phyloP scores from a whole-genome alignment of 208 protist species.

The Crithidia sp. region DNA sequence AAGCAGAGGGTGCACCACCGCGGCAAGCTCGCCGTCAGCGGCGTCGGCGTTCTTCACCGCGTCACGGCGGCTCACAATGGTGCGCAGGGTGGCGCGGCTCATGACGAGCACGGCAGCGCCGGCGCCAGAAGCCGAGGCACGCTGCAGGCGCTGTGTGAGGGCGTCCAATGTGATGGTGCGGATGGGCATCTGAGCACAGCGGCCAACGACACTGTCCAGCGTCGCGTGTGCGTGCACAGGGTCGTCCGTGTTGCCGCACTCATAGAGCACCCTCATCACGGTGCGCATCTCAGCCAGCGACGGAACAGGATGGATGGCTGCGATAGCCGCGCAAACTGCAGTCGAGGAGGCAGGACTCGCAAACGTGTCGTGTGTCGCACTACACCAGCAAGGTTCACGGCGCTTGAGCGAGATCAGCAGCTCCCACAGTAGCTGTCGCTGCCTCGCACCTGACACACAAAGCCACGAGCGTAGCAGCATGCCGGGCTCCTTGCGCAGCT shows the following conservation, averaged over 20 bases:
- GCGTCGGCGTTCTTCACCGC: neutral
- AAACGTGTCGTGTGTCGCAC: slow-evolving; percentile 6
- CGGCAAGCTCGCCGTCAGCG: neutral
- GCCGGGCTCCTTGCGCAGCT: neutral
- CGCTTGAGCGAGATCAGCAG: slow-evolving; percentile 26
- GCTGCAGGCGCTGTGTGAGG: slow-evolving; percentile 13
- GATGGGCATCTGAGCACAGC: slow-evolving; percentile 11
- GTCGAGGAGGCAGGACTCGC: slow-evolving; percentile 27
- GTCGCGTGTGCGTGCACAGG: slow-evolving; percentile 16
- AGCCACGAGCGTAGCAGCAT: slow-evolving; percentile 18
- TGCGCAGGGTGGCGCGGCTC: slow-evolving; percentile 18
- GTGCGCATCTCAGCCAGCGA: slow-evolving; percentile 8
- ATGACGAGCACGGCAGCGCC: slow-evolving; percentile 22
- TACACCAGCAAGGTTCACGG: slow-evolving; percentile 16
- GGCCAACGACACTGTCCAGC: slow-evolving; percentile 24
- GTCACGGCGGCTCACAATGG: slow-evolving; percentile 5
- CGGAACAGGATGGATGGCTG: neutral
- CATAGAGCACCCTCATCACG: slow-evolving; percentile 23
- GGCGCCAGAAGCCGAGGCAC: neutral
- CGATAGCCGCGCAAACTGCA: neutral
- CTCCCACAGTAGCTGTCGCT: slow-evolving; percentile 28
- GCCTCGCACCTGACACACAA: slow-evolving; percentile 4
- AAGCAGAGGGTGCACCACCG: slow-evolving; percentile 3
- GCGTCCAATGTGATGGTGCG: slow-evolving; percentile 13
- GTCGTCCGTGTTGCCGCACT: slow-evolving; percentile 33